A percentile compares a stretch with the other conserved stretches of the same genome.
phyloP scores from a whole-genome alignment of 352 stramenopile genomes.

The Globisporangium megalacanthum region DNA sequence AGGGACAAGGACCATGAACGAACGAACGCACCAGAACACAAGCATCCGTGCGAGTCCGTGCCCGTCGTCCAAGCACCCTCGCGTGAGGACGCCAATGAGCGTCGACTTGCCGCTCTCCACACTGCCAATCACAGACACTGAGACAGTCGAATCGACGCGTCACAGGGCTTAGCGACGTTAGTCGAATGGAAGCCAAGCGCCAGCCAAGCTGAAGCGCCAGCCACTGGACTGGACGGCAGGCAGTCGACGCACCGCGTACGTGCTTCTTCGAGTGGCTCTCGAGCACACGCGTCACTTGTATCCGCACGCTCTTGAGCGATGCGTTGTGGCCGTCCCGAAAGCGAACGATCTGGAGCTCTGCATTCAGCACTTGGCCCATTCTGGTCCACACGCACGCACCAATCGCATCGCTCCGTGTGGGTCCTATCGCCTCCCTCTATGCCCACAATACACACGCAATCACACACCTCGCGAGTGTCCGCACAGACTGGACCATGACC shows the following conservation, averaged over 20 bases:
- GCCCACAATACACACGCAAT: background rate
- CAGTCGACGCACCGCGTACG: slow-evolving; percentile 30
- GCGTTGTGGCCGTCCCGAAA: slow-evolving; percentile 41
- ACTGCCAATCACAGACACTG: slow-evolving; percentile 83
- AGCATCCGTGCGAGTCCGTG: slow-evolving; percentile 84
- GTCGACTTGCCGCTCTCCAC: slow-evolving; percentile 89
- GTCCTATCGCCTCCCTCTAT: too few relatives aligned
- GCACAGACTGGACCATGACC: slow-evolving; percentile 65
- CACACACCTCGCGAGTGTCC: slow-evolving; percentile 45
- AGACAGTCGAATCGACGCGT: too few relatives aligned
- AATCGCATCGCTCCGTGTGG: background rate
- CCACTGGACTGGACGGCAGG: too few relatives aligned
- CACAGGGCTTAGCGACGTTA: background rate
- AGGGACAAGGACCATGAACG: too few relatives aligned
- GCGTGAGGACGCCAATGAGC: slow-evolving; percentile 84
- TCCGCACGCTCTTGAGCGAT: slow-evolving; percentile 31
- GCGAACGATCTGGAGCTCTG: slow-evolving; percentile 55
- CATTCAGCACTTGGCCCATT: slow-evolving; percentile 73
- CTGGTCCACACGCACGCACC: slow-evolving; percentile 13
- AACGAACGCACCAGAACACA: slow-evolving; percentile 53
- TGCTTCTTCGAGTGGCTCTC: slow-evolving; percentile 53
- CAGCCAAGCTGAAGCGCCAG: too few relatives aligned
- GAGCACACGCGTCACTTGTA: slow-evolving; percentile 45
- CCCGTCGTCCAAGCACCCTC: slow-evolving; percentile 79
- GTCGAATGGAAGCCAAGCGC: background rate